Evolutionary conservation across 192 early-diverging fungal genomes (phyloP).

Genomic region (Backusella parvicylindrica): DNA sequence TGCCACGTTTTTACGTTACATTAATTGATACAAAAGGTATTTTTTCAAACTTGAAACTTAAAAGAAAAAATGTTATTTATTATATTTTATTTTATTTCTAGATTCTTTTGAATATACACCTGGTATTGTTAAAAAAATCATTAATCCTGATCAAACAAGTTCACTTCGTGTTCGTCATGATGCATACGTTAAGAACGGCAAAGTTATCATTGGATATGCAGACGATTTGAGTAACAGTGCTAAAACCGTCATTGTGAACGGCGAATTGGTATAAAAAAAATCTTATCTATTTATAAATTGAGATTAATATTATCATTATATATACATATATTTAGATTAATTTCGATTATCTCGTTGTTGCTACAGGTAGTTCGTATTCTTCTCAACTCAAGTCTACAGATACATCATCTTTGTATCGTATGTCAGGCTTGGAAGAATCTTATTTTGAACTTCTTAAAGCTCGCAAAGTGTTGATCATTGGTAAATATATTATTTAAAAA

Average conservation of each 20-base stretch:
- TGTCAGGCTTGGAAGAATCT: conserved; percentile 23
- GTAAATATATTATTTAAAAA: conserved; percentile 10
- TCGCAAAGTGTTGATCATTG: conserved; percentile 38
- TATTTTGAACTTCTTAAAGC: conserved; percentile 23
- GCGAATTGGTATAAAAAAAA: conserved; percentile 19
- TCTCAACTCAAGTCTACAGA: conserved; percentile 33
- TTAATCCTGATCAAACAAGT: conserved; percentile 15
- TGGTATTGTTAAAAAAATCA: conserved; percentile 25
- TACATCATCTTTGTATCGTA: conserved; percentile 29
- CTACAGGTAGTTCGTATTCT: conserved; percentile 31
- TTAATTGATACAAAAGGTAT: conserved; percentile 39
- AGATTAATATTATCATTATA: background rate
- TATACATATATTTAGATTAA: conserved; percentile 28
- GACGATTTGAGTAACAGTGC: conserved; percentile 17
- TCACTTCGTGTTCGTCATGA: conserved; percentile 32
- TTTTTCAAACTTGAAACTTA: background rate
- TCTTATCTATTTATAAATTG: background rate
- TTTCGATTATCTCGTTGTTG: conserved; percentile 34
- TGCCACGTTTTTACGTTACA: conserved; percentile 34
- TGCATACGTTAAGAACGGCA: conserved; percentile 30
- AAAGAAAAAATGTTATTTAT: background rate
- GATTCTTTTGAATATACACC: conserved; percentile 42
- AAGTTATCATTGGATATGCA: conserved; percentile 34
- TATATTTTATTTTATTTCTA: conserved; percentile 5
- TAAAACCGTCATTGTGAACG: conserved; percentile 21